Evolutionary conservation across 2,329 filamentous ascomycete species (phyloP).

Genomic region (Hymenoscyphus linearis): DNA sequence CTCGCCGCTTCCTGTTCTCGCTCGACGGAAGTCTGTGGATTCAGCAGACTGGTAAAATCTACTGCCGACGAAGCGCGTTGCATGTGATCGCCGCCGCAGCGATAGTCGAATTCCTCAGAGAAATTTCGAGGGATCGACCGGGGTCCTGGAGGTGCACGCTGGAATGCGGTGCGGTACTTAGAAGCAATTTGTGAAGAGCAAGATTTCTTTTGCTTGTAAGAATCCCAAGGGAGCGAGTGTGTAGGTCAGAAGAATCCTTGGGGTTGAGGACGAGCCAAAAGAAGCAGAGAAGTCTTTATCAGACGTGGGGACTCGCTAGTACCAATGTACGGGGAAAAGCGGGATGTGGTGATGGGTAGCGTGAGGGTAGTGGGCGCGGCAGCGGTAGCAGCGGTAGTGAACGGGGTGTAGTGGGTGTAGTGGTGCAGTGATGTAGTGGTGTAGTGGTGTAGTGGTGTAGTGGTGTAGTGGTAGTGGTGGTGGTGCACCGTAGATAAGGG

Average conservation of each 20-base stretch:
- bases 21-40: conserved; percentile 46
- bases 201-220: background rate
- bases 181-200: background rate
- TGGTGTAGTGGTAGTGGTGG: background rate
- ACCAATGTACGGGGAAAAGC: background rate
- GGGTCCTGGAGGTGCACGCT: background rate
- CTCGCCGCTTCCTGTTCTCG: conserved; percentile 30
- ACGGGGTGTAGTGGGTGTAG: too few species aligned
- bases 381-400: background rate
- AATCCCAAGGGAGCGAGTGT: background rate
- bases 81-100: conserved; percentile 56
- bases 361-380: too few species aligned
- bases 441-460: background rate
- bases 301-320: background rate
- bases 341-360: background rate
- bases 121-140: conserved; percentile 1
- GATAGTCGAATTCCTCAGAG: conserved; percentile 27
- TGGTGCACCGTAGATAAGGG: background rate
- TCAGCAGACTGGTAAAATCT: conserved; percentile 72
- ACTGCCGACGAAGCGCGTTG: conserved; percentile 68
- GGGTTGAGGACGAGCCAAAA: background rate
- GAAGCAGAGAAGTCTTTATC: conserved; percentile 1
- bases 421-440: too few species aligned
- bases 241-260: background rate
- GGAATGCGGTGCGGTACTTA: conserved; percentile 1